phyloP scores from a whole-genome alignment of 2,329 filamentous ascomycete species.

The Fusarium clavum region DNA sequence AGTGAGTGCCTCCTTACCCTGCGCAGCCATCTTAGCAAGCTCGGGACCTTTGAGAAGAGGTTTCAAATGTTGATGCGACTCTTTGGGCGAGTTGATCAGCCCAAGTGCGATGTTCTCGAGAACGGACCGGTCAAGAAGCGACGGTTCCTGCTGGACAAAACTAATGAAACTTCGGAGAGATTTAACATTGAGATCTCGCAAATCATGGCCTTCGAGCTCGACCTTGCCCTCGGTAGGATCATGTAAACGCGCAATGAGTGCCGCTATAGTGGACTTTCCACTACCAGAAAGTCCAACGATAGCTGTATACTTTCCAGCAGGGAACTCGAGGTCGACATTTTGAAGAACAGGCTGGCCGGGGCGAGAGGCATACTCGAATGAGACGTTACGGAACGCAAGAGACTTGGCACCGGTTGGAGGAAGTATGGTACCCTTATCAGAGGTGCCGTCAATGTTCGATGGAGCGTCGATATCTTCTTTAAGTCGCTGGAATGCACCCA shows the following conservation, averaged over 20 bases:
- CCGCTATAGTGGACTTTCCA: slow-evolving; percentile 67
- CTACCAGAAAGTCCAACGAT: slow-evolving; percentile 68
- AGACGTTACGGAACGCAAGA: slow-evolving; percentile 53
- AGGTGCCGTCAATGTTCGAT: slow-evolving; percentile 58
- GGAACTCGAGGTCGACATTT: slow-evolving; percentile 60
- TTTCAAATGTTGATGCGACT: slow-evolving; percentile 56
- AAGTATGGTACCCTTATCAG: slow-evolving; percentile 53
- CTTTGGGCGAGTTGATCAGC: slow-evolving; percentile 49
- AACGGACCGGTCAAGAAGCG: slow-evolving; percentile 58
- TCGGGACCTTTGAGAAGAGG: slow-evolving; percentile 59
- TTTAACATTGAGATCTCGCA: slow-evolving; percentile 60
- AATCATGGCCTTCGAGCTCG: slow-evolving; percentile 58
- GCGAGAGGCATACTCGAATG: slow-evolving; percentile 58
- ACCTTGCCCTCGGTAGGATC: slow-evolving; percentile 63
- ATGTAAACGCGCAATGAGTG: slow-evolving; percentile 67
- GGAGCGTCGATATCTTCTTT: slow-evolving; percentile 66
- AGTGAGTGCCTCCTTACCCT: slow-evolving; percentile 60
- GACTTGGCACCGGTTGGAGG: slow-evolving; percentile 55
- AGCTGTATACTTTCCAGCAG: slow-evolving; percentile 61
- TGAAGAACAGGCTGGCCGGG: slow-evolving; percentile 56
- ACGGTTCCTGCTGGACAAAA: slow-evolving; percentile 59
- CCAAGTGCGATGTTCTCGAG: slow-evolving; percentile 64
- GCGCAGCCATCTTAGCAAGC: slow-evolving; percentile 63
- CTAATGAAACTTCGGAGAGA: slow-evolving; percentile 55
- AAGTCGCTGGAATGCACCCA: slow-evolving; percentile 68